These are phyloP conservation scores for Ophiognomonia clavigignenti-juglandacearum DNA, from an alignment of 2,329 filamentous ascomycete genomes.

Conservation along the genomic window DNA sequence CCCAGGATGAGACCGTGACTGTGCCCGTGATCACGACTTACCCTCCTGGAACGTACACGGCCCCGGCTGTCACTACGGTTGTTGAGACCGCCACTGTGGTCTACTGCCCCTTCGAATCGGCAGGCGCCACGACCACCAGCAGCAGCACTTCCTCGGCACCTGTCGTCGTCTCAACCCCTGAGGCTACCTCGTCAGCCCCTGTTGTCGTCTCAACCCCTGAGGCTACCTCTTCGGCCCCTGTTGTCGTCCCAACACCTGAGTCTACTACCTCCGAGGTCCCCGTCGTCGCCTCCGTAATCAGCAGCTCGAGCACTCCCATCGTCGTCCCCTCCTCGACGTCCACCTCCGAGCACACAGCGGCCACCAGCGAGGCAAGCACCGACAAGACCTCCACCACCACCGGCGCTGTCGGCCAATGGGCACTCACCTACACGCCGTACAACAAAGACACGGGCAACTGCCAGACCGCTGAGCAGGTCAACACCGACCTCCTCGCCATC, in stretches of 20 bases:
- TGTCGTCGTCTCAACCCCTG: constrained; percentile 21
- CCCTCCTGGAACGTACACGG: constrained; percentile 68
- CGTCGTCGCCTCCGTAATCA: too few species aligned
- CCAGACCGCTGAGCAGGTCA: constrained; percentile 57
- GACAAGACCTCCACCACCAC: too few species aligned
- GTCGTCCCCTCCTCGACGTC: constrained; percentile 17
- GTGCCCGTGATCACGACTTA: constrained; percentile 63
- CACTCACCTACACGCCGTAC: constrained; percentile 79
- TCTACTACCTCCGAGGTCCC: too few species aligned
- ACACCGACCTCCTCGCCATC: constrained; percentile 57
- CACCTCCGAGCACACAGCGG: constrained; percentile 20
- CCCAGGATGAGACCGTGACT: constrained; percentile 49
- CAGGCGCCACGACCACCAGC: constrained; percentile 22
- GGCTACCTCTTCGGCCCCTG: constrained; percentile 24
- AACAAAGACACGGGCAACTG: constrained; percentile 50
- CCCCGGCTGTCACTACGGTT: constrained; percentile 61
- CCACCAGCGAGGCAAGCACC: too few species aligned
- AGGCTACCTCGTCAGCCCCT: constrained; percentile 40
- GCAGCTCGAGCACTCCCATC: too few species aligned
- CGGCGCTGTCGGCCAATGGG: constrained; percentile 55
- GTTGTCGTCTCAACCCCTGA: constrained; percentile 55
- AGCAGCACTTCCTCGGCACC: constrained; percentile 22
- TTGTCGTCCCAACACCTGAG: too few species aligned
- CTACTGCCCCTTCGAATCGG: constrained; percentile 62
- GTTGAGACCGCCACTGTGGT: constrained; percentile 64